A percentile compares a stretch with the other conserved stretches of the same genome.
Evolutionary conservation across 495 filamentous ascomycete species (phyloP).

Genomic region (Hyaloscypha hepaticicola): DNA sequence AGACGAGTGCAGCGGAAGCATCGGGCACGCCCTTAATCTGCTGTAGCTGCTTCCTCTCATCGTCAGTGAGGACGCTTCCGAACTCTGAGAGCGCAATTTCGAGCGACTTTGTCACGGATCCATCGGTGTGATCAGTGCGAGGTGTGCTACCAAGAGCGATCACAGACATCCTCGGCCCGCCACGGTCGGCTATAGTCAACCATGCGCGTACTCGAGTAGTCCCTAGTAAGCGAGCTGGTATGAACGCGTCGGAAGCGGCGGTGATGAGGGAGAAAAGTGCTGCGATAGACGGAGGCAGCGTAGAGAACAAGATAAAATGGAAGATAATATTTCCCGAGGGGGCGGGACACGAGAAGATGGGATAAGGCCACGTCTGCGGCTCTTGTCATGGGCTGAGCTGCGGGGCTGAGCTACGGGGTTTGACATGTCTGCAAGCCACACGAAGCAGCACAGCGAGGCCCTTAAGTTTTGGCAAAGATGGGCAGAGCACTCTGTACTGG

Average conservation of each 20-base stretch:
- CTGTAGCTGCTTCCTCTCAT: slow-evolving; percentile 29
- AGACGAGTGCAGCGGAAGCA: slow-evolving; percentile 33
- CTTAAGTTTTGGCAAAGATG: slow-evolving; percentile 1
- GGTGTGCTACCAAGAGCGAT: slow-evolving; percentile 12
- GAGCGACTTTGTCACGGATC: slow-evolving; percentile 18
- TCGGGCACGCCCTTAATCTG: slow-evolving; percentile 30
- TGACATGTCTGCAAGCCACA: not conserved
- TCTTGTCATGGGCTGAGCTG: not conserved
- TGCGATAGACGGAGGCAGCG: slow-evolving; percentile 2
- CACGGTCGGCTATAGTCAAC: slow-evolving; percentile 8
- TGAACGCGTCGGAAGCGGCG: no score
- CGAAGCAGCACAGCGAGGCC: not conserved
- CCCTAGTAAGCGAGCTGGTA: slow-evolving; percentile 9
- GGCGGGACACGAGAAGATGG: slow-evolving; percentile 4
- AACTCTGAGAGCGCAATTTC: slow-evolving; percentile 27
- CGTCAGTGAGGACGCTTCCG: slow-evolving; percentile 26
- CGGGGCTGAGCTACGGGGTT: no score
- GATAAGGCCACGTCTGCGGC: not conserved
- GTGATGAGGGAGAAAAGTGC: slow-evolving; percentile 4
- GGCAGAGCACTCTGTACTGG: not conserved
- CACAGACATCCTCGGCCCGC: slow-evolving; percentile 14
- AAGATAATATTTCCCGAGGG: slow-evolving; percentile 8
- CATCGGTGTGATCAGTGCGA: slow-evolving; percentile 13
- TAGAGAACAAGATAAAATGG: not conserved
- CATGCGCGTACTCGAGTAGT: slow-evolving; percentile 10